Percentiles rank a stretch among this genome's conserved stretches.
Conservation (phyloP, 2,329 filamentous ascomycete species). For the Emergomyces pasteurianus region DNA sequence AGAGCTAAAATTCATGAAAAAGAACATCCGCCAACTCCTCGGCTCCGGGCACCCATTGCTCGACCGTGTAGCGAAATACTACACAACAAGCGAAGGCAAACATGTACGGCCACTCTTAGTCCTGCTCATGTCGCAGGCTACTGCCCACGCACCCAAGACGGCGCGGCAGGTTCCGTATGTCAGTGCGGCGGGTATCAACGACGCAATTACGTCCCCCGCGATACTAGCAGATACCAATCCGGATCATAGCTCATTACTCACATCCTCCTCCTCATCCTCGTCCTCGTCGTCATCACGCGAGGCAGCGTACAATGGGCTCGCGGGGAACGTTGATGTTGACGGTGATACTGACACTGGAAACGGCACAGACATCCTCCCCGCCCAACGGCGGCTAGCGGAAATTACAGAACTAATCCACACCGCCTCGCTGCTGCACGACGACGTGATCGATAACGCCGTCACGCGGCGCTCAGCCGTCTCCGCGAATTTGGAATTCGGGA, state of each 20-base stretch:
- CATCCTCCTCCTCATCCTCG: conserved; percentile 21
- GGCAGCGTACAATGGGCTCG: not conserved
- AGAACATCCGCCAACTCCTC: conserved; percentile 84
- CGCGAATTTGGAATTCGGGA: conserved; percentile 90
- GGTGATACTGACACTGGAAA: conserved; percentile 13
- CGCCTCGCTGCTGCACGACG: conserved; percentile 89
- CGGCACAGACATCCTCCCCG: conserved; percentile 63
- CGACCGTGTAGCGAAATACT: conserved; percentile 95
- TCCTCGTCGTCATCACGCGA: not conserved
- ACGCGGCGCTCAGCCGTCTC: conserved; percentile 73
- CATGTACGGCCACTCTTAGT: conserved; percentile 91
- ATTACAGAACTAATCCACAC: conserved; percentile 98
- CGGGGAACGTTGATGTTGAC: not conserved
- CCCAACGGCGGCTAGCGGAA: conserved; percentile 82
- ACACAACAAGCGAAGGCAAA: conserved; percentile 92
- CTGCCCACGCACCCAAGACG: conserved; percentile 61
- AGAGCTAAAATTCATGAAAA: conserved; percentile 91
- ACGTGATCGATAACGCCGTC: conserved; percentile 89
- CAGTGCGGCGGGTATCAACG: conserved; percentile 39
- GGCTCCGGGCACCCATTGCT: conserved; percentile 90
- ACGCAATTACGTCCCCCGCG: conserved; percentile 46
- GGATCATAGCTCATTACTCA: conserved; percentile 41
- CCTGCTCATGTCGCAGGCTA: conserved; percentile 90
- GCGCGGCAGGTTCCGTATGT: conserved; percentile 25
- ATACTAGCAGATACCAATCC: conserved; percentile 78